Conservation (phyloP, 129 eudicot species). For the Smallanthus sonchifolius region DNA sequence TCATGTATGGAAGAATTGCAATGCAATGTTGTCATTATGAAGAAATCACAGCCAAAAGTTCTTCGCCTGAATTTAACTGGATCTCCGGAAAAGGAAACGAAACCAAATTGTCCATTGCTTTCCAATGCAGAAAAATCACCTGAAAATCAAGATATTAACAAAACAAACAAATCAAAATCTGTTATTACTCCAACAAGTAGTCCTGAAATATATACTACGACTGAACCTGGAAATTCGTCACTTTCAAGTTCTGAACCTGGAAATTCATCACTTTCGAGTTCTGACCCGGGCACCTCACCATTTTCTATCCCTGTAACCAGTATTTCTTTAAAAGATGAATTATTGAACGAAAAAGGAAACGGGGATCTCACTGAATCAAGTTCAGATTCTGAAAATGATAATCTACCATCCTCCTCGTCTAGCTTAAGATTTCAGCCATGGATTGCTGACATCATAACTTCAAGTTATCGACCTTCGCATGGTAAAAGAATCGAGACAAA, state of each 20-base stretch:
- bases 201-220: slow-evolving; percentile 79
- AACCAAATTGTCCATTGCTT: slow-evolving; percentile 19
- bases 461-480: slow-evolving; percentile 22
- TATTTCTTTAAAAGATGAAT: slow-evolving; percentile 24
- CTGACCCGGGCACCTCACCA: slow-evolving; percentile 90
- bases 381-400: slow-evolving; percentile 66
- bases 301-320: slow-evolving; percentile 41
- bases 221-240: slow-evolving; percentile 85
- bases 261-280: slow-evolving; percentile 88
- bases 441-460: slow-evolving; percentile 41
- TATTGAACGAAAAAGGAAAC: slow-evolving; percentile 29
- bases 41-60: slow-evolving; percentile 83
- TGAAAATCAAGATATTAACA: slow-evolving; percentile 34
- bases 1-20: slow-evolving; percentile 89
- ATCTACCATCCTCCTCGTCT: slow-evolving; percentile 45
- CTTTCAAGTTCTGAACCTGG: slow-evolving; percentile 93
- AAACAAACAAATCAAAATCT: slow-evolving; percentile 31
- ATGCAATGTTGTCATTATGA: slow-evolving; percentile 88
- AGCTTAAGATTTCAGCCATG: slow-evolving; percentile 78
- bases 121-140: slow-evolving; percentile 31
- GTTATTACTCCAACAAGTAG: slow-evolving; percentile 81
- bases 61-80: slow-evolving; percentile 76
- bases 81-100: slow-evolving; percentile 51
- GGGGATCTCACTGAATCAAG: slow-evolving; percentile 30
- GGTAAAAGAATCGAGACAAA: slow-evolving; percentile 33